A percentile compares a stretch with the other conserved stretches of the same genome.
These are phyloP conservation scores for Astrothelium subdiscretum DNA, from an alignment of 495 filamentous ascomycete genomes.

Conservation along the genomic window DNA sequence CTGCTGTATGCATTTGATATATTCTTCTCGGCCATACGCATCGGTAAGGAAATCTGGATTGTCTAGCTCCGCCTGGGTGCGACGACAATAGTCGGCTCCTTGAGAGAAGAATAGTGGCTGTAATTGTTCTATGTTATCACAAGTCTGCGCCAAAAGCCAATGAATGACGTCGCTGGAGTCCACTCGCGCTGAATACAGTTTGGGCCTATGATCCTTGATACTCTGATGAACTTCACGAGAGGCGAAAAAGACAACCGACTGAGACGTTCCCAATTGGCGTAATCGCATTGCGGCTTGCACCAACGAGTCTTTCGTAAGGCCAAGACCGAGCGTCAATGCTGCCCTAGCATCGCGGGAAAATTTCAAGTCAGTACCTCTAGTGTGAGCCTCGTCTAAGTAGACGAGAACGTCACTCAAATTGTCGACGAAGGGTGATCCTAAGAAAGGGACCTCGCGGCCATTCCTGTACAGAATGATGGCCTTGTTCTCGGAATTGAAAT, in stretches of 20 bases:
- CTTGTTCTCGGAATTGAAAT: constrained; percentile 36
- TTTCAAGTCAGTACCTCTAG: constrained; percentile 61
- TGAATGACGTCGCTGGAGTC: constrained; percentile 42
- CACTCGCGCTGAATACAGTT: constrained; percentile 9
- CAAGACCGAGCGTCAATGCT: constrained; percentile 56
- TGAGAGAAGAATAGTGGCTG: constrained; percentile 46
- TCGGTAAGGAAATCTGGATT: constrained; percentile 26
- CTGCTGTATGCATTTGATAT: constrained; percentile 29
- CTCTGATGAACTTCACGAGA: constrained; percentile 37
- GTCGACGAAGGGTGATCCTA: constrained; percentile 47
- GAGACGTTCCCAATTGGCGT: constrained; percentile 10
- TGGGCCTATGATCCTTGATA: constrained; percentile 21
- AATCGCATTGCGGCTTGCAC: constrained; percentile 46
- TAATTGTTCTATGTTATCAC: constrained; percentile 41
- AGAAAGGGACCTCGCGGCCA: constrained; percentile 38
- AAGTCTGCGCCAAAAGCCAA: constrained; percentile 54
- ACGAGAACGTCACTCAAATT: constrained; percentile 54
- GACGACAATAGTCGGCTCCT: constrained; percentile 43
- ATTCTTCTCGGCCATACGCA: constrained; percentile 22
- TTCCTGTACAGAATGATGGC: constrained; percentile 36
- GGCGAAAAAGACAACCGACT: constrained; percentile 28
- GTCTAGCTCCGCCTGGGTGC: constrained; percentile 22
- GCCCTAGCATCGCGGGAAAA: constrained; percentile 49
- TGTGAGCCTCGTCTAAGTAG: constrained; percentile 67
- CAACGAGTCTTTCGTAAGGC: constrained; percentile 58